Evolutionary conservation across 139 green algal genomes (phyloP).

Genomic region (Pleodorina starrii): DNA sequence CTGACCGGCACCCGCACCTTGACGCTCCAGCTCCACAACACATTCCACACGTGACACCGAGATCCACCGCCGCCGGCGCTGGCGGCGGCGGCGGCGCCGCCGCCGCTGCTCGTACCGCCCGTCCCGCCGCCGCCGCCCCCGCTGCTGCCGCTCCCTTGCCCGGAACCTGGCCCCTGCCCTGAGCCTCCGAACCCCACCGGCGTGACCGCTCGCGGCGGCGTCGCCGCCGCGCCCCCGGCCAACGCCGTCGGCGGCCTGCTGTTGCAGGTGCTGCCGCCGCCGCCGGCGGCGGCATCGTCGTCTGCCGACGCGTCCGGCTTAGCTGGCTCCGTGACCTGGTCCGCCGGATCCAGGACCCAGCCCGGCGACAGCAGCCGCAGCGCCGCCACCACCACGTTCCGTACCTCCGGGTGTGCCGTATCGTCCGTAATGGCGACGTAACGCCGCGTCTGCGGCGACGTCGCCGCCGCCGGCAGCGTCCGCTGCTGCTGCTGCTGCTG

Average conservation of each 20-base stretch:
- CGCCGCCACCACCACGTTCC: constrained; percentile 33
- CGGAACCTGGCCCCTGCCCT: neutral
- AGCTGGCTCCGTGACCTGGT: constrained; percentile 55
- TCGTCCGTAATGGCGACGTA: constrained; percentile 61
- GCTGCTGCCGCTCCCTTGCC: neutral
- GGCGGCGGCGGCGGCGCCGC: neutral
- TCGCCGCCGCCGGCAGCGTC: neutral
- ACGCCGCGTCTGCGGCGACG: neutral
- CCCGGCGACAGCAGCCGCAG: neutral
- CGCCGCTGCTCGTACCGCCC: neutral
- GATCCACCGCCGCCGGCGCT: neutral
- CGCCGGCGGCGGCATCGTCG: neutral
- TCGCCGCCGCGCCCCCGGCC: neutral
- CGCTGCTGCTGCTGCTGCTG: neutral
- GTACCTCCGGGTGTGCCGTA: constrained; percentile 57
- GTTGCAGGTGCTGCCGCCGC: neutral
- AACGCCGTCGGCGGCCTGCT: neutral
- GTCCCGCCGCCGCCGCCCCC: neutral
- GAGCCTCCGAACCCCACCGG: neutral
- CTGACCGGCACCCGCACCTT: constrained; percentile 42
- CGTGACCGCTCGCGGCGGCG: neutral
- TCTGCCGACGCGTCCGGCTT: constrained; percentile 16
- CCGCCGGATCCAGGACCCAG: constrained; percentile 43
- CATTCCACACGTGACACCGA: constrained; percentile 60
- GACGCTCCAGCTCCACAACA: constrained; percentile 65